A percentile compares a stretch with the other conserved stretches of the same genome.
Conservation (phyloP, 148 eudicot genomes). For the Silene uniflora region DNA sequence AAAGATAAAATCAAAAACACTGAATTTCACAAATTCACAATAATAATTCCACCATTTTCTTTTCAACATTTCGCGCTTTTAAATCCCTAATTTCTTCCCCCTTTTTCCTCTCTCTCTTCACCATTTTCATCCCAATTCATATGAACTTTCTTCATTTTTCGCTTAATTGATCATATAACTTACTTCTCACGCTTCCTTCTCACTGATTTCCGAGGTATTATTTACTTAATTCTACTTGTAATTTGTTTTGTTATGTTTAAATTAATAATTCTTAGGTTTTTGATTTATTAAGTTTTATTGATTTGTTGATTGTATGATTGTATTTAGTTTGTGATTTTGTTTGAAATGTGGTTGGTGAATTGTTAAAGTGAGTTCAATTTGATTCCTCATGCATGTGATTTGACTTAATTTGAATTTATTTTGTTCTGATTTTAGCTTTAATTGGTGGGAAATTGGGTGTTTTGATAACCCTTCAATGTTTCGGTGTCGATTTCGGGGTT, state of each 20-base stretch:
- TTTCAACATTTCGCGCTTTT: constrained; percentile 23
- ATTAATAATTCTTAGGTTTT: neutral
- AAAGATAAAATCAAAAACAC: neutral
- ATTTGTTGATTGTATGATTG: neutral
- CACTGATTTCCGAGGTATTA: neutral
- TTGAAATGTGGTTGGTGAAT: constrained; percentile 12
- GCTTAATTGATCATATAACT: neutral
- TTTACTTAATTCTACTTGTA: neutral
- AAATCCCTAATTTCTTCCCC: constrained; percentile 6
- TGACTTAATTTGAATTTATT: neutral
- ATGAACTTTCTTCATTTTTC: neutral
- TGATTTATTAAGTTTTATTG: neutral
- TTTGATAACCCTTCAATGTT: neutral
- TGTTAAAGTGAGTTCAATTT: neutral
- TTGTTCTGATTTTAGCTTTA: neutral
- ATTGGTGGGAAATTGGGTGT: constrained; percentile 10
- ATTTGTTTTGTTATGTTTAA: neutral
- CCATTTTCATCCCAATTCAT: neutral
- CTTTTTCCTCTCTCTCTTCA: neutral
- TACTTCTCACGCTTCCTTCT: neutral
- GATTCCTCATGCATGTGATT: neutral
- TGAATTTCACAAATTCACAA: constrained; percentile 11
- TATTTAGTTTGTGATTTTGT: neutral
- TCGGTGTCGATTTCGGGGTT: constrained; percentile 3
- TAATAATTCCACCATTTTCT: constrained; percentile 10